Base-by-base conservation (phyloP, 208 protist species). In the Trypanosoma platydactyli region DNA sequence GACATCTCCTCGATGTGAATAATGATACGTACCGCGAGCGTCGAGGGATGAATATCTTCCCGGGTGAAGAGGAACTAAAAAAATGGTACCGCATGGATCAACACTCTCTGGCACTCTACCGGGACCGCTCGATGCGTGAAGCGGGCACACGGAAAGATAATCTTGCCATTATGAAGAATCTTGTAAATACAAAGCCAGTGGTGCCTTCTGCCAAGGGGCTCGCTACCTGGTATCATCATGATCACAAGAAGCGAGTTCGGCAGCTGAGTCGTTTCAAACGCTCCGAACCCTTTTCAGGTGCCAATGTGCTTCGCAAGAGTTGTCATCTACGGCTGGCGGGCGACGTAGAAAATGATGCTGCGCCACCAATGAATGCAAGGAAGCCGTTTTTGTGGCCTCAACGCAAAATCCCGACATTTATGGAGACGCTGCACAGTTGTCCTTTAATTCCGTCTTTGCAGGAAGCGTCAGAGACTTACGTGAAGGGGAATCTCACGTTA, bases 241-340 rank as follows among this genome's bases (percentile, higher is more conserved):
- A 78, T 4, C 81, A 90, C 72, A 71, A 59, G 48, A 80, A 73
- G 48, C 77, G 73, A 0, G 24, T 87, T 25, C 53, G 45, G 38
- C 59, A 77, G 48, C 51, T 87, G 22, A 76, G 75, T 9, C 79
- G 62, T 15, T 90, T 90, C 52, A 67, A 77, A 27, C 73, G 73
- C 6, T 64, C 70, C 13, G 84, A 87, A 53, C 69, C 71, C 15
- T 90, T 85, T 57, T 76, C 79, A 1, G 84, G 84, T 0, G 77
- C 70, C 0, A 60, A 64, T 0, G 44, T 90, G 7, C 69, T 90
- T n/a, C 60, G 69, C 42, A 48, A 38, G 5, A 63, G 76, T n/a
- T 74, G 68, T 48, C 15, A 44, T 15, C 16, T 74, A 27, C 63
- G 29, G 20, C 50, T 58, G n/a, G 38, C 25, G 6, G 51, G 40